These are phyloP conservation scores for Boletales sp. DNA, from an alignment of 768 basidiomycete genomes.

Conservation along the genomic window DNA sequence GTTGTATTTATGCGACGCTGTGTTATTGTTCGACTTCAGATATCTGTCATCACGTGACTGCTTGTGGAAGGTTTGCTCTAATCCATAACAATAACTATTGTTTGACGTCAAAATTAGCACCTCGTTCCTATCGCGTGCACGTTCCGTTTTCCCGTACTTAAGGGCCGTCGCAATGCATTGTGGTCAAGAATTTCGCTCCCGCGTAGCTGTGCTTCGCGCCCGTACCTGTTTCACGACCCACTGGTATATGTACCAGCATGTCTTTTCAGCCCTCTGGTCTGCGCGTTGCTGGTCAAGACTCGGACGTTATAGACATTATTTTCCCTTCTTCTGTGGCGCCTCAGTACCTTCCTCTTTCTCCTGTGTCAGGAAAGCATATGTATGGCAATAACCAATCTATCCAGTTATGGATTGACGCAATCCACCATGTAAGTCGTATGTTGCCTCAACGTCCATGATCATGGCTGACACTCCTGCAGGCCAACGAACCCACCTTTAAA, in stretches of 20 bases:
- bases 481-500: constrained; percentile 6
- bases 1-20: neutral
- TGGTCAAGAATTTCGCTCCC: constrained; percentile 1
- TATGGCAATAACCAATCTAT: constrained; percentile 23
- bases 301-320: constrained; percentile 8
- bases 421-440: constrained; percentile 19
- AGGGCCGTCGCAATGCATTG: constrained; percentile 9
- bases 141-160: constrained; percentile 12
- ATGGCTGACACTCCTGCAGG: constrained; percentile 10
- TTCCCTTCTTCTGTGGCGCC: constrained; percentile 11
- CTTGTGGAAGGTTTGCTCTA: neutral
- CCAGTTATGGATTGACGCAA: constrained; percentile 25
- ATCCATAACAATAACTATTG: constrained; percentile 27
- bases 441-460: neutral
- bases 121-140: constrained; percentile 7
- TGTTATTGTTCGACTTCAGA: constrained; percentile 23
- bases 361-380: constrained; percentile 13
- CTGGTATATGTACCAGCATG: constrained; percentile 16
- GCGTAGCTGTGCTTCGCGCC: constrained; percentile 29
- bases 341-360: constrained; percentile 1
- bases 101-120: constrained; percentile 14
- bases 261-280: constrained; percentile 13
- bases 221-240: constrained; percentile 9
- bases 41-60: constrained; percentile 20
- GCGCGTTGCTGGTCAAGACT: constrained; percentile 30